Base-by-base conservation (phyloP, 306 rosid species). In the Cicer pinnatifidum region DNA sequence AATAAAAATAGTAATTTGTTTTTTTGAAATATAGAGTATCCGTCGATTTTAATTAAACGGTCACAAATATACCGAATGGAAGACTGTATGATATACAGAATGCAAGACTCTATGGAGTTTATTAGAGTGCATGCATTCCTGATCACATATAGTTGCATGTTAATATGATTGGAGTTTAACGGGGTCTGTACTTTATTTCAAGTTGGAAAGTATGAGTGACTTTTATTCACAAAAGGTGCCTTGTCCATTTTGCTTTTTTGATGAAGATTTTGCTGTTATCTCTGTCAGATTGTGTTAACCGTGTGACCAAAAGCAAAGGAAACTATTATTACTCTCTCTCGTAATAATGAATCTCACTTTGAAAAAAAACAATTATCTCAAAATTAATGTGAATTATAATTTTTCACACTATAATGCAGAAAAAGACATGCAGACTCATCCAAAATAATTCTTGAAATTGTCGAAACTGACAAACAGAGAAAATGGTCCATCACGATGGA, bases 161-260 rank as follows among this genome's bases (percentile, higher is more conserved):
- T 33, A 59, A 59, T 28, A 28, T 84, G 62, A 73, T 78, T 80
- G 89, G 88, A 53, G 59, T 84, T 83, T 68, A 72, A 64, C 43
- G 8, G 62, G 73, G 13, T 28, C 11, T 64, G 10, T 66, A 19
- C 53, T 19, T 66, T 20, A 41, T 66, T 66, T 57, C 51, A 87
- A 78, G 76, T 48, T 66, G 76, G 47, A 20, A 68, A 61, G 70
- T 68, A 7, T 60, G 60, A 80, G 5, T 12, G 56, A 79, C 58
- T 88, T 84, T 79, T 75, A 54, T 73, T 90, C 88, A 82, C 86
- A 23, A 40, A 75, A 64, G 51, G 65, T 51, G 8, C 40, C 67
- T 62, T 65, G 12, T 44, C 35, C 72, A 15, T 33, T 59, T 33
- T 59, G 7, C 41, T 37, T 59, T 59, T 59, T 6, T 13, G 19